Conservation (phyloP, 805 yeast species). For the Cyberlindnera maritima region DNA sequence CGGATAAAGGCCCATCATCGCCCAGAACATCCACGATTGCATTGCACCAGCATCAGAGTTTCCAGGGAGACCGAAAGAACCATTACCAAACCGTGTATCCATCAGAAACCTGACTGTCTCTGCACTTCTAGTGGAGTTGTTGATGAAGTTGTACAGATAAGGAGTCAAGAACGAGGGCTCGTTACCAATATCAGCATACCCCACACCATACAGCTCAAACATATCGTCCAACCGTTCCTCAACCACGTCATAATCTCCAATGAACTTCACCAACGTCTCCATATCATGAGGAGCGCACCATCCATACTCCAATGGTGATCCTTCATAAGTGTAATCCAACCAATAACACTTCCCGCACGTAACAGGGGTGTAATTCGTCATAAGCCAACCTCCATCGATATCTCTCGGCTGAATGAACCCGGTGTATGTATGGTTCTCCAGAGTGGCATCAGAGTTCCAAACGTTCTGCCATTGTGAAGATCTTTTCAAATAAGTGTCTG, state of each 20-base stretch:
- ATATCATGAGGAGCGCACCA: slow-evolving; percentile 37
- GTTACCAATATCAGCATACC: slow-evolving; percentile 35
- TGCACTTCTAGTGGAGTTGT: slow-evolving; percentile 29
- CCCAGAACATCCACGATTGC: slow-evolving; percentile 37
- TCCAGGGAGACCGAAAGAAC: slow-evolving; percentile 34
- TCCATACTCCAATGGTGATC: slow-evolving; percentile 34
- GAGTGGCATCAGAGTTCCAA: slow-evolving; percentile 33
- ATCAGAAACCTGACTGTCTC: slow-evolving; percentile 33
- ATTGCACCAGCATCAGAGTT: slow-evolving; percentile 39
- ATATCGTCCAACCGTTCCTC: slow-evolving; percentile 34
- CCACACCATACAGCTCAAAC: slow-evolving; percentile 31
- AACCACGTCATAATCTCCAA: slow-evolving; percentile 30
- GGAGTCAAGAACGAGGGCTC: slow-evolving; percentile 38
- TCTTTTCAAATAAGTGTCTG: slow-evolving; percentile 31
- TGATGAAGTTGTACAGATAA: slow-evolving; percentile 33
- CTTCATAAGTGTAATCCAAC: slow-evolving; percentile 34
- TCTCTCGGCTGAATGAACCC: slow-evolving; percentile 36
- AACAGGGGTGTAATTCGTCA: slow-evolving; percentile 30
- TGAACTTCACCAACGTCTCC: slow-evolving; percentile 26
- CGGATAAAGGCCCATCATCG: slow-evolving; percentile 35
- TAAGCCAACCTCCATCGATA: slow-evolving; percentile 30
- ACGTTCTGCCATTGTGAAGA: slow-evolving; percentile 36
- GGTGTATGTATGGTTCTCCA: slow-evolving; percentile 22
- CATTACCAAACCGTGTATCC: slow-evolving; percentile 28
- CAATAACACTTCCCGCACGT: slow-evolving; percentile 36